phyloP scores from a whole-genome alignment of 352 stramenopile genomes.

The Phytophthora cryptogea region DNA sequence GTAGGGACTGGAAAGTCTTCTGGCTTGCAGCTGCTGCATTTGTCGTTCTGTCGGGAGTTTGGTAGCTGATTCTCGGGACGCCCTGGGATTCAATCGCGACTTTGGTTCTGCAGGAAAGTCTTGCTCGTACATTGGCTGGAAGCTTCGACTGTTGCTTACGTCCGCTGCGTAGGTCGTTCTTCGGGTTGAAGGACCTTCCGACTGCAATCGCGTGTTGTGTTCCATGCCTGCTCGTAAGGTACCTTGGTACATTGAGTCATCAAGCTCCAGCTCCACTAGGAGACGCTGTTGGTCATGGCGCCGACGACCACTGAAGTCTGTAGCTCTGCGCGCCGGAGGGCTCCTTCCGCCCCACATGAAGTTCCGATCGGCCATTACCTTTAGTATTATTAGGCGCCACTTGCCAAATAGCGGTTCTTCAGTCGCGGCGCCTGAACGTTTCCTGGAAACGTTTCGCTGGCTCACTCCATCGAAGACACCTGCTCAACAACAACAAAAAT shows the following conservation, averaged over 20 bases:
- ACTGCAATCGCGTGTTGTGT: slow-evolving; percentile 5
- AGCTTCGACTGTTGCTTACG: slow-evolving; percentile 3
- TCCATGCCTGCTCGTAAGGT: slow-evolving; percentile 9
- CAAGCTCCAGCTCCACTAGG: slow-evolving; percentile 70
- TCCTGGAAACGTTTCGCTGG: slow-evolving; percentile 22
- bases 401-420: slow-evolving; percentile 16
- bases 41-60: slow-evolving; percentile 16
- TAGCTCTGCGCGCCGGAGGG: slow-evolving; percentile 5
- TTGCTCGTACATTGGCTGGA: slow-evolving; percentile 20
- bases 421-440: slow-evolving; percentile 4
- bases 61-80: slow-evolving; percentile 9
- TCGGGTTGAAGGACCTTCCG: background rate
- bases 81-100: slow-evolving; percentile 8
- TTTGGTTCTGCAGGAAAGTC: slow-evolving; percentile 10
- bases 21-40: slow-evolving; percentile 22
- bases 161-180: slow-evolving; percentile 5
- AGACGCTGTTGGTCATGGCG: slow-evolving; percentile 48
- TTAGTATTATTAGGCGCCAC: slow-evolving; percentile 24
- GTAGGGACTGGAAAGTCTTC: slow-evolving; percentile 54
- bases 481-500: slow-evolving; percentile 14
- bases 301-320: slow-evolving; percentile 24
- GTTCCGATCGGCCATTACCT: slow-evolving; percentile 25
- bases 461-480: slow-evolving; percentile 8
- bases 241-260: slow-evolving; percentile 47
- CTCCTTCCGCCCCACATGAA: slow-evolving; percentile 11